phyloP scores from a whole-genome alignment of 2,329 filamentous ascomycete species.

The Scopulariopsis brevicaulis region DNA sequence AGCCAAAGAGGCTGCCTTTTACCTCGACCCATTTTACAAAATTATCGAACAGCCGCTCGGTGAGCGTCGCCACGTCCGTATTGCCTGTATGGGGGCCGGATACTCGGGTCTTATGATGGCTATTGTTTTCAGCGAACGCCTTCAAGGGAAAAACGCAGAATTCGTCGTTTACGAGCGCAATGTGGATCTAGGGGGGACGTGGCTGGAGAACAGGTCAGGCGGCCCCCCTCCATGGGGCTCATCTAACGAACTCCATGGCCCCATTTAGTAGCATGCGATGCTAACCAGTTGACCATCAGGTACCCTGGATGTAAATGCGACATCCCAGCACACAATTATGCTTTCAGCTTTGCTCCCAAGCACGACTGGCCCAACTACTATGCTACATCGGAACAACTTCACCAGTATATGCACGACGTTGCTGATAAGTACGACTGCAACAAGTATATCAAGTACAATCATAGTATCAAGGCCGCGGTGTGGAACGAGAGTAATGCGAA shows the following conservation, averaged over 20 bases:
- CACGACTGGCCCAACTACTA: constrained; percentile 9
- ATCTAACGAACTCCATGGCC: neutral
- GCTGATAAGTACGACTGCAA: constrained; percentile 56
- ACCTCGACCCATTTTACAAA: constrained; percentile 5
- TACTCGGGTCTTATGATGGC: constrained; percentile 18
- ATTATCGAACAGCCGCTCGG: constrained; percentile 8
- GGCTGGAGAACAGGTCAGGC: constrained; percentile 5
- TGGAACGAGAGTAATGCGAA: constrained; percentile 37
- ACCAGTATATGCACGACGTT: constrained; percentile 30
- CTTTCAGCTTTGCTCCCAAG: constrained; percentile 9
- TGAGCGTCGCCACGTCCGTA: constrained; percentile 11
- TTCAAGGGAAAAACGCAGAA: constrained; percentile 12
- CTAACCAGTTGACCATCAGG: neutral
- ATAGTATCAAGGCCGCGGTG: constrained; percentile 33
- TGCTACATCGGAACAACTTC: constrained; percentile 7
- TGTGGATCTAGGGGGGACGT: constrained; percentile 5
- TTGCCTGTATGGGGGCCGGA: constrained; percentile 17
- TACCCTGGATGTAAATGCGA: constrained; percentile 9
- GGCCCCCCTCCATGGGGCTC: neutral
- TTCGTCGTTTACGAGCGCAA: constrained; percentile 9
- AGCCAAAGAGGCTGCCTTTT: neutral
- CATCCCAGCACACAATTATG: constrained; percentile 7
- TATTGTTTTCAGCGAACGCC: constrained; percentile 14
- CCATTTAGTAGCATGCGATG: neutral
- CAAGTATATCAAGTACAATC: constrained; percentile 39